These are phyloP conservation scores for Leucocoprinus birnbaumii DNA, from an alignment of 768 basidiomycete genomes.

Conservation along the genomic window DNA sequence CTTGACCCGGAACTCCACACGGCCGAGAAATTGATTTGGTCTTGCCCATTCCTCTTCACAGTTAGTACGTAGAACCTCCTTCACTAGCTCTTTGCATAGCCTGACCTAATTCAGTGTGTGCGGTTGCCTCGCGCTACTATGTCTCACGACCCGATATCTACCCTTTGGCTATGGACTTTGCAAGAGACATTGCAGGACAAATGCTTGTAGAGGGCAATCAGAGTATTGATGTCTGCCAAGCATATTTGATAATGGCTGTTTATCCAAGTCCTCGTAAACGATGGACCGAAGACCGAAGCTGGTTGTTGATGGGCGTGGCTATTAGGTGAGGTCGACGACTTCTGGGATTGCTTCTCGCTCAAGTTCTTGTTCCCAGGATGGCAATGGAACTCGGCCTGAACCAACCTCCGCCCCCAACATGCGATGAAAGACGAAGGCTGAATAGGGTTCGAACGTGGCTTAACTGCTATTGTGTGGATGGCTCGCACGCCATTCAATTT, in stretches of 20 bases:
- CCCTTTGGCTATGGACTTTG: conserved; percentile 56
- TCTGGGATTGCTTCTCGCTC: neutral
- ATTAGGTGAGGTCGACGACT: conserved; percentile 42
- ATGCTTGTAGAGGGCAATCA: conserved; percentile 58
- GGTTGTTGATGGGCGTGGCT: conserved; percentile 71
- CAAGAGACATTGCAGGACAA: conserved; percentile 56
- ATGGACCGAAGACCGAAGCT: conserved; percentile 72
- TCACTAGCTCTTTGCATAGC: neutral
- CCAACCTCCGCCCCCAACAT: conserved; percentile 43
- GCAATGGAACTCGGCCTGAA: conserved; percentile 72
- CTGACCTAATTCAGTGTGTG: conserved; percentile 49
- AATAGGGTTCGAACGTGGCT: conserved; percentile 77
- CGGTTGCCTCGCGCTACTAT: conserved; percentile 68
- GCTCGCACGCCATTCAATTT: conserved; percentile 71
- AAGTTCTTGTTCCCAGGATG: conserved; percentile 39
- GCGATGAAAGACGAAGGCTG: conserved; percentile 60
- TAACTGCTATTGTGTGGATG: conserved; percentile 73
- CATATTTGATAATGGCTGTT: conserved; percentile 64
- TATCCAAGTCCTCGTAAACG: conserved; percentile 60
- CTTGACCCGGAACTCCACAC: conserved; percentile 57
- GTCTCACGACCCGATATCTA: conserved; percentile 52
- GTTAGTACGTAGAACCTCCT: conserved; percentile 40
- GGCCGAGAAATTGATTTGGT: conserved; percentile 48
- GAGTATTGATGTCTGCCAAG: conserved; percentile 78
- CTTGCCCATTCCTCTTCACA: conserved; percentile 58